These are phyloP conservation scores for Saturnispora quitensis DNA, from an alignment of 805 yeast species.

Conservation along the genomic window DNA sequence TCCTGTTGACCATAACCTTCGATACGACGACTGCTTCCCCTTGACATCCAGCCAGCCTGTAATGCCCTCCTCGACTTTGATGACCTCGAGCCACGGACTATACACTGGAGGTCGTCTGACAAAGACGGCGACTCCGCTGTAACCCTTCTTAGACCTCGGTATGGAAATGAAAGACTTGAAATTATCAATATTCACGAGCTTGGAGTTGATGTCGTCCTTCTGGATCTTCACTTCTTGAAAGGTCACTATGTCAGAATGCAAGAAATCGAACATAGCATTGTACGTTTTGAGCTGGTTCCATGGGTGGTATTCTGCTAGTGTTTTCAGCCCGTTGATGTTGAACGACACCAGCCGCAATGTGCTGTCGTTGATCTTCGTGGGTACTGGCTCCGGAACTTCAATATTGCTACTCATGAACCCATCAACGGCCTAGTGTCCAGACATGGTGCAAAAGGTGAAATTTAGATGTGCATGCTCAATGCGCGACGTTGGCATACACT, in stretches of 20 bases:
- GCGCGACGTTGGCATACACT: neutral
- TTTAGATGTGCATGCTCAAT: neutral
- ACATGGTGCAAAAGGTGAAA: neutral
- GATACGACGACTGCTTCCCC: constrained; percentile 15
- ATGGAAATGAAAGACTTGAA: constrained; percentile 61
- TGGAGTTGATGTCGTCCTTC: constrained; percentile 32
- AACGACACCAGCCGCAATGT: constrained; percentile 37
- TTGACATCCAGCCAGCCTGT: constrained; percentile 49
- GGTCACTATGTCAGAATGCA: constrained; percentile 71
- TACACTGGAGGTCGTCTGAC: constrained; percentile 40
- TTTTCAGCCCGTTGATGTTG: constrained; percentile 78
- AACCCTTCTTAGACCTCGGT: constrained; percentile 66
- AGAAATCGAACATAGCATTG: constrained; percentile 37
- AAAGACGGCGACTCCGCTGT: constrained; percentile 87
- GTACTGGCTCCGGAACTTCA: constrained; percentile 1
- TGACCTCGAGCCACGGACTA: constrained; percentile 34
- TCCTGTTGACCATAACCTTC: constrained; percentile 18
- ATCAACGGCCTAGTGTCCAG: neutral
- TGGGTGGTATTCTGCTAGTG: constrained; percentile 74
- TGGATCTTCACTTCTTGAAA: constrained; percentile 80
- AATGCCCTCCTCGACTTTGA: constrained; percentile 84
- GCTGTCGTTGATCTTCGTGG: neutral
- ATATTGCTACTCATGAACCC: neutral
- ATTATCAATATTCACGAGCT: constrained; percentile 36
- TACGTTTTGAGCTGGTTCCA: constrained; percentile 51